Conservation (phyloP, 176 grass and related monocot genomes). For the Oryza brachyantha region DNA sequence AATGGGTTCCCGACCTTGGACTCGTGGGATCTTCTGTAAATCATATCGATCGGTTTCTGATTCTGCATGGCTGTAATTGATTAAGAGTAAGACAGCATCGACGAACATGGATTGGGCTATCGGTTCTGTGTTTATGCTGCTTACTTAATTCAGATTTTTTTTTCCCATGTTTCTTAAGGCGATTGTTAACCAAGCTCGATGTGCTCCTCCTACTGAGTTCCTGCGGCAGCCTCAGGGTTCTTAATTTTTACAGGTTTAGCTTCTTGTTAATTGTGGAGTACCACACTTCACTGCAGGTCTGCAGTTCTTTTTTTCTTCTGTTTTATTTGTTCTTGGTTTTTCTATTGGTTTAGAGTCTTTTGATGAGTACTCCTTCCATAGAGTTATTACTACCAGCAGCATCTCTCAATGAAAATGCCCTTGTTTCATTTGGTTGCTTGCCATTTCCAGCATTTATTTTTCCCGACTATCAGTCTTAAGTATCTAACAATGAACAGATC, state of each 20-base stretch:
- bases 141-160: no score
- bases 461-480: not conserved
- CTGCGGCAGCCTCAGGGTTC: not conserved
- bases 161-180: no score
- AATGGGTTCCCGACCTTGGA: slow-evolving; percentile 46
- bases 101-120: not conserved
- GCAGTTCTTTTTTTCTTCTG: not conserved
- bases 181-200: no score
- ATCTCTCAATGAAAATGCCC: not conserved
- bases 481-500: not conserved
- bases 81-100: not conserved
- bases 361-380: not conserved
- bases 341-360: not conserved
- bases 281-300: not conserved
- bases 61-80: not conserved
- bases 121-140: no score
- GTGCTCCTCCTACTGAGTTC: no score
- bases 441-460: no score
- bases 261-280: not conserved
- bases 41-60: not conserved
- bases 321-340: not conserved
- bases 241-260: not conserved
- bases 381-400: not conserved
- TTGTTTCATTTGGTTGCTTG: not conserved
- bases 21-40: slow-evolving; percentile 32